These are phyloP conservation scores for Pseudevernia furfuracea DNA, from an alignment of 495 filamentous ascomycete species.

Conservation along the genomic window DNA sequence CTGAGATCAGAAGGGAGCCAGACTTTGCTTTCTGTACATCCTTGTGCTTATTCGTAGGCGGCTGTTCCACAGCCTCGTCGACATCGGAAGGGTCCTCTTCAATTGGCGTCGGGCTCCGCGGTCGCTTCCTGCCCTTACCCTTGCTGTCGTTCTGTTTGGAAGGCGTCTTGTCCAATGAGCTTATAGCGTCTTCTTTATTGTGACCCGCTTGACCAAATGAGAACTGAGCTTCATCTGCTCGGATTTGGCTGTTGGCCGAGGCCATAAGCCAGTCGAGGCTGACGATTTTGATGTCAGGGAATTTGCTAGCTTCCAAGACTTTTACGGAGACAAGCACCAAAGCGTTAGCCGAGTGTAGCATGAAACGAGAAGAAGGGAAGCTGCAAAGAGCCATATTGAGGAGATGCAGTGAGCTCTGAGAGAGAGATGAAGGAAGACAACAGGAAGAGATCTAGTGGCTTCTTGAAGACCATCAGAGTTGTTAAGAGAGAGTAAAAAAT, in stretches of 20 bases:
- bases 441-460: constrained; percentile 32
- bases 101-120: background rate
- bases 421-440: constrained; percentile 3
- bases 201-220: background rate
- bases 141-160: background rate
- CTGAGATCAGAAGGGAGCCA: constrained; percentile 34
- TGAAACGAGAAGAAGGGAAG: background rate
- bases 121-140: constrained; percentile 1
- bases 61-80: constrained; percentile 24
- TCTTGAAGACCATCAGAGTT: background rate
- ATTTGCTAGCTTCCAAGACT: constrained; percentile 44
- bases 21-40: constrained; percentile 35
- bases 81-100: background rate
- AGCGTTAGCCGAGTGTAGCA: background rate
- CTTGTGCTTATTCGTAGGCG: constrained; percentile 34
- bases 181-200: background rate
- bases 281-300: constrained; percentile 48
- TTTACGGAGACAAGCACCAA: background rate
- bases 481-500: background rate
- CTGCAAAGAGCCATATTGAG: background rate
- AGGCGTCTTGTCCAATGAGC: background rate
- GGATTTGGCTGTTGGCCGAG: constrained; percentile 38
- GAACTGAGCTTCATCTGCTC: constrained; percentile 34
- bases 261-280: constrained; percentile 55
- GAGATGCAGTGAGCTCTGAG: background rate